phyloP scores from a whole-genome alignment of 2,329 filamentous ascomycete species.

The Cytospora paraplurivora region DNA sequence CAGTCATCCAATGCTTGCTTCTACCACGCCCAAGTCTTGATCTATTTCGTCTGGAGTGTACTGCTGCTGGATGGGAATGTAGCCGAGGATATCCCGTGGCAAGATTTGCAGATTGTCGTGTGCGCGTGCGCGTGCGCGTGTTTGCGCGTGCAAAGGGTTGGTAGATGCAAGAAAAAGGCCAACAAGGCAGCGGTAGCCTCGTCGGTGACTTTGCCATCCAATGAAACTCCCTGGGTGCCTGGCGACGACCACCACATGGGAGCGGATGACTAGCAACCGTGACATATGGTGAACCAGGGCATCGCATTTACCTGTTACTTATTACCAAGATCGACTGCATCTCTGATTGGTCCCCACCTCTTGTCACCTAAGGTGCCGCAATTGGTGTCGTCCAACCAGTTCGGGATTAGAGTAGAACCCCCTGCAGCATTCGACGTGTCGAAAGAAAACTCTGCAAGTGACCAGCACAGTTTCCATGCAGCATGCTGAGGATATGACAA shows the following conservation, averaged over 20 bases:
- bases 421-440: background rate
- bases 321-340: background rate
- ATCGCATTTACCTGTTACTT: background rate
- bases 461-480: slow-evolving; percentile 25
- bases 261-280: slow-evolving; percentile 2
- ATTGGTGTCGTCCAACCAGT: background rate
- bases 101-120: slow-evolving; percentile 1
- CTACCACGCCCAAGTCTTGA: slow-evolving; percentile 18
- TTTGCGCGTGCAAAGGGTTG: background rate
- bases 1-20: slow-evolving; percentile 15
- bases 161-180: too few species aligned
- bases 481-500: slow-evolving; percentile 13
- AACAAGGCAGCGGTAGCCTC: background rate
- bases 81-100: too few species aligned
- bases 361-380: background rate
- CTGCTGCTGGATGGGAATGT: background rate
- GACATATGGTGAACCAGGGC: slow-evolving; percentile 11
- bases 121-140: slow-evolving; percentile 9
- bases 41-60: slow-evolving; percentile 17
- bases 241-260: background rate
- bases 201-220: background rate
- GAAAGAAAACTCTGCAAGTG: slow-evolving; percentile 18
- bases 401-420: slow-evolving; percentile 1
- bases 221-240: slow-evolving; percentile 7
- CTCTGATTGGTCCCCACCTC: too few species aligned